Evolutionary conservation across 208 protist species (phyloP).

Genomic region (Naegleria gruberi): DNA sequence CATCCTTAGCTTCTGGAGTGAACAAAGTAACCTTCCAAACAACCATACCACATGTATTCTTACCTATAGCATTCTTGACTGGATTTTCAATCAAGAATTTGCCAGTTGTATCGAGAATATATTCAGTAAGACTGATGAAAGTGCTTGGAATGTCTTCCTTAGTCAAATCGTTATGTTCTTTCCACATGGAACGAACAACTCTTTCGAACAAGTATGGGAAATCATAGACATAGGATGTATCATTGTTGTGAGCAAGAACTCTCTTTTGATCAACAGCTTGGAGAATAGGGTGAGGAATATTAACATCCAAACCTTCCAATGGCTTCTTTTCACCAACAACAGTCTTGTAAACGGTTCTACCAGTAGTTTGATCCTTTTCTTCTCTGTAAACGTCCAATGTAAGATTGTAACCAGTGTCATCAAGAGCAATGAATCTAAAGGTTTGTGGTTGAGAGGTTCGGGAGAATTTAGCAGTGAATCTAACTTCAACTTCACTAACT

Average conservation of each 20-base stretch:
- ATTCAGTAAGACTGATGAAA: conserved; percentile 44
- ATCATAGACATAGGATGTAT: conserved; percentile 89
- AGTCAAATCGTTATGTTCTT: conserved; percentile 38
- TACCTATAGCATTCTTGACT: conserved; percentile 27
- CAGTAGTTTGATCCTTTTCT: background rate
- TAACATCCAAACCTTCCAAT: background rate
- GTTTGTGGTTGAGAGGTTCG: background rate
- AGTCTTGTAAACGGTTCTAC: background rate
- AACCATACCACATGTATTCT: conserved; percentile 86
- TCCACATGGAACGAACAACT: conserved; percentile 67
- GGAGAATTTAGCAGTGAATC: conserved; percentile 27
- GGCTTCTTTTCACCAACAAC: background rate
- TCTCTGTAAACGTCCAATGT: background rate
- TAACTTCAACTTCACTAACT: conserved; percentile 46
- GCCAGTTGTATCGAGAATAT: conserved; percentile 39
- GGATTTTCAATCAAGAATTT: background rate
- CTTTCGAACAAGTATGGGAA: conserved; percentile 77
- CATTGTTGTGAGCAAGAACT: conserved; percentile 58
- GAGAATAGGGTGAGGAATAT: conserved; percentile 64
- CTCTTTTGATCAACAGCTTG: conserved; percentile 59
- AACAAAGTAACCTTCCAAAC: conserved; percentile 76
- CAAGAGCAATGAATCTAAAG: background rate
- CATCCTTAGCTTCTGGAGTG: conserved; percentile 74
- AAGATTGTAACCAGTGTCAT: conserved; percentile 17
- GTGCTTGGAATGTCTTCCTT: conserved; percentile 36